Evolutionary conservation across 2,329 filamentous ascomycete genomes (phyloP).

Genomic region (Xylaria sp.): DNA sequence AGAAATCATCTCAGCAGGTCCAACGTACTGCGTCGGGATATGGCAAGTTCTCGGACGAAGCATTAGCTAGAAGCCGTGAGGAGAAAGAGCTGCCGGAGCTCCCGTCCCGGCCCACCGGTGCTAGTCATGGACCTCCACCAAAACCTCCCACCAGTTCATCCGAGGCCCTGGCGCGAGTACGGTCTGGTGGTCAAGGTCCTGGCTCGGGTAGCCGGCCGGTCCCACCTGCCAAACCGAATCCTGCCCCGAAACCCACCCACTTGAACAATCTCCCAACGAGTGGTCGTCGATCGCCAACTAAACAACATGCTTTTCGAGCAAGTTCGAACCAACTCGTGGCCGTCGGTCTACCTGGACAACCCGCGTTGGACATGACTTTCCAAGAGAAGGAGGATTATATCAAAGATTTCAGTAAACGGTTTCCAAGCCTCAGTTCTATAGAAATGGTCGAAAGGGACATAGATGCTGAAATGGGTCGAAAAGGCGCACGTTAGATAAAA

Average conservation of each 20-base stretch:
- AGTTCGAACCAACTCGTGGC: conserved; percentile 55
- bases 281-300: conserved; percentile 58
- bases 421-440: conserved; percentile 83
- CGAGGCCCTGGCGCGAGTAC: conserved; percentile 39
- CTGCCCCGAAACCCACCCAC: conserved; percentile 70
- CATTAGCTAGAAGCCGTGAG: conserved; percentile 50
- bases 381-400: conserved; percentile 73
- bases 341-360: conserved; percentile 59
- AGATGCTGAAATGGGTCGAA: conserved; percentile 50
- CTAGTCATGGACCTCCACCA: conserved; percentile 40
- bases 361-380: conserved; percentile 63
- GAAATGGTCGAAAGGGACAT: conserved; percentile 86
- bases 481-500: conserved; percentile 36
- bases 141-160: conserved; percentile 42
- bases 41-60: conserved; percentile 79
- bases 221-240: conserved; percentile 58
- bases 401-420: conserved; percentile 81
- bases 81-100: conserved; percentile 57
- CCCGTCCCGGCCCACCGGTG: conserved; percentile 62
- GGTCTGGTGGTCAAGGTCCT: conserved; percentile 35
- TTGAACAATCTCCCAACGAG: conserved; percentile 65
- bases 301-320: conserved; percentile 47
- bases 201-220: conserved; percentile 43
- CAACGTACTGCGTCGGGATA: conserved; percentile 87
- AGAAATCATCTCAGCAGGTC: conserved; percentile 62